Conservation (phyloP, 805 yeast genomes). For the Nakazawaea anatomiae region DNA sequence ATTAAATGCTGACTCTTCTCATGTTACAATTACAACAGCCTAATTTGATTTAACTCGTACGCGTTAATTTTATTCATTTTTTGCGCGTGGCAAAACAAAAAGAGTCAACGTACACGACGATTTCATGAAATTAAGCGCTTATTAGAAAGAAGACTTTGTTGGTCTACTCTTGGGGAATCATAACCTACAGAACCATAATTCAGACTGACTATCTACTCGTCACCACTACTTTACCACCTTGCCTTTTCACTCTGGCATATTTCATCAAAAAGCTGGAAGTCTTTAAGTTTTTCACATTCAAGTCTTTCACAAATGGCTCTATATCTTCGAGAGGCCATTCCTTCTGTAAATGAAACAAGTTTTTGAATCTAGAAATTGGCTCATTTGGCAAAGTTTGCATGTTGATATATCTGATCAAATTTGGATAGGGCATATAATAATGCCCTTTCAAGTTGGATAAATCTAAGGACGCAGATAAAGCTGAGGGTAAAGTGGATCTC, state of each 20-base stretch:
- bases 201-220: neutral
- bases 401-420: constrained; percentile 49
- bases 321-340: constrained; percentile 61
- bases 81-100: neutral
- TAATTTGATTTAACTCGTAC: neutral
- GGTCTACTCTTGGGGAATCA: too few species aligned
- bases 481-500: constrained; percentile 35
- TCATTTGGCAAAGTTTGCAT: constrained; percentile 41
- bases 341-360: constrained; percentile 47
- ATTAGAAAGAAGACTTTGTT: too few species aligned
- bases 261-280: constrained; percentile 57
- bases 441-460: constrained; percentile 48
- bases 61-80: neutral
- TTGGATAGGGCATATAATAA: constrained; percentile 37
- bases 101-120: too few species aligned
- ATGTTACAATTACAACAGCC: neutral
- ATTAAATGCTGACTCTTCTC: neutral
- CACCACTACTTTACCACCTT: constrained; percentile 10
- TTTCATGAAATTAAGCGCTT: too few species aligned
- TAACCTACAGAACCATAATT: neutral
- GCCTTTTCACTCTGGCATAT: constrained; percentile 47
- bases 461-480: constrained; percentile 56
- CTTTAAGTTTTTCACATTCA: constrained; percentile 48
- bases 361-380: constrained; percentile 40
- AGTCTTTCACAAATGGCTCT: constrained; percentile 55